Evolutionary conservation across 2,329 filamentous ascomycete genomes (phyloP), one percentile per base, ranked within the genome.

Genomic region (Fusarium coicis): DNA sequence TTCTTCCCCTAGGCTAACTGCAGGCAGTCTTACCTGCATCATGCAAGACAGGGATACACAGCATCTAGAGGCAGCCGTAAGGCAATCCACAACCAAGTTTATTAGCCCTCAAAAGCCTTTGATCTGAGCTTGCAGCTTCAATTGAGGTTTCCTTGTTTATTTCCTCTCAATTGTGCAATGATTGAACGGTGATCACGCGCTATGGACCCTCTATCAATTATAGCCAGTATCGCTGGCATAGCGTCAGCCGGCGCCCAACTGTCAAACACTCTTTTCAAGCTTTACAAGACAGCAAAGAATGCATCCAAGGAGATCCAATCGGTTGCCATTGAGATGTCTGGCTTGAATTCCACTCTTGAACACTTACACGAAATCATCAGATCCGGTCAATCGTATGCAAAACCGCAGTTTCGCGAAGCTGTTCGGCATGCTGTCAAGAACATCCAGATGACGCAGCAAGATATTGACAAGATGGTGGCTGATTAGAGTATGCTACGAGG

Each of bases 141-240:
- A 21, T 10, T 21, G 15, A 5, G 9, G 9, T 15, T 46, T 52
- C 15, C 4, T 16, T 40, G 23, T 52, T 46, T n/a, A 26, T 15
- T 8, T 6, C 10, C 11, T 26, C 34, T 28, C 11, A 14, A 19
- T 5, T 26, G 7, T 32, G 47, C 5, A 9, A 16, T 19, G 2
- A 2, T 10, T 18, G 15, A 23, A 10, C 10, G 1, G 7, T 3
- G 21, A 16, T 37, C 9, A 14, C 30, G 18, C 18, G 42, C 19
- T n/a, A 68, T 73, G 70, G 66, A 73, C 14, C 70, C 70, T 34
- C 4, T 73, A 1, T 73, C 70, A 32, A 54, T 73, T 16, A 58
- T 64, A 63, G 70, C 70, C 6, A 57, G 70, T 37, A 66, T 73
- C 12, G 70, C 70, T 23, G 70, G 70, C 10, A 69, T 73, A 28